These are phyloP conservation scores for Aspergillus carlsbadensis DNA, from an alignment of 495 filamentous ascomycete species.

Conservation along the genomic window DNA sequence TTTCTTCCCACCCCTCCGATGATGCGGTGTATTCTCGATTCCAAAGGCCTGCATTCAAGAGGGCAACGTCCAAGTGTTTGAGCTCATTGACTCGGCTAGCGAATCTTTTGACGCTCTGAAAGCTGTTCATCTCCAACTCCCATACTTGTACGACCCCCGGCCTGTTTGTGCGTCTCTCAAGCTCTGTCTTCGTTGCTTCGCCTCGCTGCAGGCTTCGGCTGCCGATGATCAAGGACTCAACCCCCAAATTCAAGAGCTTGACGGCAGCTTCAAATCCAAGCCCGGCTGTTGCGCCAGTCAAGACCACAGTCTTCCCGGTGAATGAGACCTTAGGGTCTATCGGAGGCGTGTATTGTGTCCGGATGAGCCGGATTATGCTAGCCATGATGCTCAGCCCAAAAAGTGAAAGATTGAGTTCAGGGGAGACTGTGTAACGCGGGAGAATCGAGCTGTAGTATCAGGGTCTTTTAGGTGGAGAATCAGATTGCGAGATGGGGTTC, in stretches of 20 bases:
- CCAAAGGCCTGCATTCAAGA: constrained; percentile 48
- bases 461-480: not conserved
- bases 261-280: constrained; percentile 49
- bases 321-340: constrained; percentile 39
- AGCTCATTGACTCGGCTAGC: constrained; percentile 40
- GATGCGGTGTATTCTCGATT: constrained; percentile 35
- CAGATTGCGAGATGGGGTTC: not conserved
- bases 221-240: constrained; percentile 42
- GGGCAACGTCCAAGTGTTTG: constrained; percentile 37
- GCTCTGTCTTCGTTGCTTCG: constrained; percentile 40
- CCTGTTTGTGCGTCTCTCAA: constrained; percentile 45
- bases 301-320: constrained; percentile 50
- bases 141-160: constrained; percentile 47
- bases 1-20: constrained; percentile 53
- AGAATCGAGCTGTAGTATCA: not conserved
- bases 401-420: not conserved
- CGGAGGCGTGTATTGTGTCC: constrained; percentile 38
- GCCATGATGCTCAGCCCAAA: constrained; percentile 29
- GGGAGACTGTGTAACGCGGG: not conserved
- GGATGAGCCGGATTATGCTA: constrained; percentile 37
- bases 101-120: constrained; percentile 49
- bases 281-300: constrained; percentile 57
- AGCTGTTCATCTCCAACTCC: constrained; percentile 55
- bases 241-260: constrained; percentile 45
- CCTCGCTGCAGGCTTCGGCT: constrained; percentile 45